Percentiles rank a stretch among this genome's conserved stretches.
phyloP scores from a whole-genome alignment of 306 rosid species.

The Acacia melanoxylon region DNA sequence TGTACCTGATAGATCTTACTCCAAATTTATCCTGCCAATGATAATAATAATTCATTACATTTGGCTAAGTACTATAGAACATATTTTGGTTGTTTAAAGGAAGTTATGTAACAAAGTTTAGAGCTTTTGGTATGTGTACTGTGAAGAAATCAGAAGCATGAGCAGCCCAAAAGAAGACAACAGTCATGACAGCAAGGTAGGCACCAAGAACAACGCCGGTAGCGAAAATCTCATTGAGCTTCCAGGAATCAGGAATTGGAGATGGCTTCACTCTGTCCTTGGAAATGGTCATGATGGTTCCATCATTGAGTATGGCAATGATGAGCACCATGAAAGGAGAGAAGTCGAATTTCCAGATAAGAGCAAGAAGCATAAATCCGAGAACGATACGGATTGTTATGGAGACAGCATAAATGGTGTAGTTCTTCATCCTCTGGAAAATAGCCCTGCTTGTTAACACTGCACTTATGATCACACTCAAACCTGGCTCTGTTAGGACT shows the following conservation, averaged over 20 bases:
- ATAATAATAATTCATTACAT: neutral
- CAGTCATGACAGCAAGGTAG: slow-evolving; percentile 74
- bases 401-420: slow-evolving; percentile 81
- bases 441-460: slow-evolving; percentile 80
- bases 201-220: slow-evolving; percentile 71
- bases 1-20: slow-evolving; percentile 51
- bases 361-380: slow-evolving; percentile 73
- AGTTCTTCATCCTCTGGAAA: slow-evolving; percentile 86
- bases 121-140: slow-evolving; percentile 38
- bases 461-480: slow-evolving; percentile 47
- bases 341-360: slow-evolving; percentile 76
- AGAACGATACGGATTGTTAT: slow-evolving; percentile 75
- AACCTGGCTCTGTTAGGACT: too few relatives aligned
- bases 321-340: slow-evolving; percentile 84
- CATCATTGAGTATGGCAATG: slow-evolving; percentile 83
- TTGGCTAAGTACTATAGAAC: neutral
- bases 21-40: slow-evolving; percentile 56
- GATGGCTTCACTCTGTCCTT: slow-evolving; percentile 84
- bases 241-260: slow-evolving; percentile 83
- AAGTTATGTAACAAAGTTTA: neutral
- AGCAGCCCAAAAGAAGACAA: slow-evolving; percentile 67
- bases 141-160: slow-evolving; percentile 55
- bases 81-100: neutral
- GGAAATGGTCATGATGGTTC: slow-evolving; percentile 87
- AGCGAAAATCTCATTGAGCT: slow-evolving; percentile 77